A percentile compares a stretch with the other conserved stretches of the same genome.
These are phyloP conservation scores for Blastomyces parvus DNA, from an alignment of 2,329 filamentous ascomycete genomes.

Conservation along the genomic window DNA sequence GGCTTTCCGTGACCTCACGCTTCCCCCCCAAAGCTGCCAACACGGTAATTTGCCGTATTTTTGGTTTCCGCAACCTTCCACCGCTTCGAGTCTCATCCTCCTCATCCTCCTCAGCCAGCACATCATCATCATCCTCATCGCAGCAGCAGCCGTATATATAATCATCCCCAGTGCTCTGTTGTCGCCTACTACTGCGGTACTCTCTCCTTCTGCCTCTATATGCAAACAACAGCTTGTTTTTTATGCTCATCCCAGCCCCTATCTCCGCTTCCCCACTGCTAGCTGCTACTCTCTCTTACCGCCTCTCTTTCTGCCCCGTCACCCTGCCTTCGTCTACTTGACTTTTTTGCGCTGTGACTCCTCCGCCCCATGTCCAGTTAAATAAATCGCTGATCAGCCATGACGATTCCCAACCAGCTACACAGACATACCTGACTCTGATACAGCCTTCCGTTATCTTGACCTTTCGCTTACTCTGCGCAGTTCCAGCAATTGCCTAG, in stretches of 20 bases:
- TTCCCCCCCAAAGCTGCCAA: background rate
- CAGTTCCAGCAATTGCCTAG: conserved; percentile 7
- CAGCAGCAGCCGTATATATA: background rate
- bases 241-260: conserved; percentile 12
- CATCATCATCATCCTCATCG: conserved; percentile 15
- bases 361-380: conserved; percentile 10
- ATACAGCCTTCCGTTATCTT: background rate
- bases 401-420: conserved; percentile 6
- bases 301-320: conserved; percentile 11
- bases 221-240: conserved; percentile 14
- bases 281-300: conserved; percentile 6
- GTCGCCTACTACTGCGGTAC: conserved; percentile 12
- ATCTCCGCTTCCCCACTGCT: conserved; percentile 7
- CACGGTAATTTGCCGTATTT: conserved; percentile 3
- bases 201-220: conserved; percentile 11
- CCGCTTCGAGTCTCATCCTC: background rate
- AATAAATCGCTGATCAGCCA: conserved; percentile 16
- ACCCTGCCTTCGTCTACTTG: background rate
- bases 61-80: background rate
- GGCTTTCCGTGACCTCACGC: background rate
- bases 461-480: background rate
- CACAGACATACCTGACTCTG: conserved; percentile 1
- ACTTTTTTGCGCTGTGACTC: conserved; percentile 10
- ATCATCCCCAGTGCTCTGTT: background rate
- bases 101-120: background rate